A percentile compares a stretch with the other conserved stretches of the same genome.
Evolutionary conservation across 257 asterid genomes (phyloP).

Genomic region (Perilla frutescens): DNA sequence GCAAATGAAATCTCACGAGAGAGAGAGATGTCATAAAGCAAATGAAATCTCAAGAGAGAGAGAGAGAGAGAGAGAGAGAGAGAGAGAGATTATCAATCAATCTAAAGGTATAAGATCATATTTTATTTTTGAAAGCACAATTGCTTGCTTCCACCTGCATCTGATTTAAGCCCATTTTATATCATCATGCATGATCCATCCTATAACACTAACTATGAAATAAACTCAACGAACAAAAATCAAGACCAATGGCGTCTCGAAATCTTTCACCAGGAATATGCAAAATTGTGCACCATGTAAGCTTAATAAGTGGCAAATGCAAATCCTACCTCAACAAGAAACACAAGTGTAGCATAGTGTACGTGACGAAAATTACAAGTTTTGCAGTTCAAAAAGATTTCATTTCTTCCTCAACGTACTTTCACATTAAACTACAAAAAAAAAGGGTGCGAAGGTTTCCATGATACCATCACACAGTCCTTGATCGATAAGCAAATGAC

Average conservation of each 20-base stretch:
- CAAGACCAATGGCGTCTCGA: too few relatives aligned
- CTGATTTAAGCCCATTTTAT: not conserved
- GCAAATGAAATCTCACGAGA: too few relatives aligned
- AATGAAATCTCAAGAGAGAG: too few relatives aligned
- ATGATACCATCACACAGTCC: constrained; percentile 31
- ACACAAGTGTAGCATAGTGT: not conserved
- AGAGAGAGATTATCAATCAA: too few relatives aligned
- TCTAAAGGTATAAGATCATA: too few relatives aligned
- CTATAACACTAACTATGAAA: not conserved
- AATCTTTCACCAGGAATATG: not conserved
- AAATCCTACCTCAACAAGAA: not conserved
- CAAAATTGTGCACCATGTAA: not conserved
- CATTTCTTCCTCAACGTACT: constrained; percentile 24
- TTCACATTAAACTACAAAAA: constrained; percentile 38
- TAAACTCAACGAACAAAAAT: too few relatives aligned
- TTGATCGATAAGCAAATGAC: constrained; percentile 21
- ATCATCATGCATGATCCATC: not conserved
- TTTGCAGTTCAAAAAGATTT: constrained; percentile 31
- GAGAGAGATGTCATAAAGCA: too few relatives aligned
- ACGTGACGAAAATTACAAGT: not conserved
- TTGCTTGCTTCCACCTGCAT: not conserved
- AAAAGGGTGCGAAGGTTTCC: constrained; percentile 35
- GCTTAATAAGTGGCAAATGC: not conserved
- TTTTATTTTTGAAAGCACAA: not conserved
- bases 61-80: too few relatives aligned